Conservation (phyloP, 2,329 filamentous ascomycete species). For the Pseudopithomyces chartarum region DNA sequence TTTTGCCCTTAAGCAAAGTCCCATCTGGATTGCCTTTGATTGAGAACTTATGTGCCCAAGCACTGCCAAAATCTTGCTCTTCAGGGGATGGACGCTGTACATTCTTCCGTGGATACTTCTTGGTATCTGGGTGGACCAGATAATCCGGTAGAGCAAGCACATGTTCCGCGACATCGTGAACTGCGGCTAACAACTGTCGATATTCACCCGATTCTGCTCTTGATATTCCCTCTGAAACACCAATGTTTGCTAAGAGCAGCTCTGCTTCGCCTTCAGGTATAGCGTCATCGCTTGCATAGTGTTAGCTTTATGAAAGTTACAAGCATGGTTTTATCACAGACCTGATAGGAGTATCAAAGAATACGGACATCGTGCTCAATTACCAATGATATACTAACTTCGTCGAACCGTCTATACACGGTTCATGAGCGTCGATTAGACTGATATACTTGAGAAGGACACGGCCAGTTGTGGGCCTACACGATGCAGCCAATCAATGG, state of each 20-base stretch:
- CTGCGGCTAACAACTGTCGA: slow-evolving; percentile 54
- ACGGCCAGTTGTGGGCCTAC: not conserved
- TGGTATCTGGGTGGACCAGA: slow-evolving; percentile 48
- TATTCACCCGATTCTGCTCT: slow-evolving; percentile 52
- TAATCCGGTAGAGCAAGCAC: slow-evolving; percentile 55
- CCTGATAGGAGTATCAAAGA: slow-evolving; percentile 34
- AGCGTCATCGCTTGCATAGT: slow-evolving; percentile 23
- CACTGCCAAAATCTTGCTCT: slow-evolving; percentile 49
- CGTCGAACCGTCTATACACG: no score
- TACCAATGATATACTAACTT: not conserved
- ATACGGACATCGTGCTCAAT: slow-evolving; percentile 28
- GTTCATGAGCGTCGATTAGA: not conserved
- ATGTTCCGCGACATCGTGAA: slow-evolving; percentile 57
- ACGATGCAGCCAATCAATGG: slow-evolving; percentile 11
- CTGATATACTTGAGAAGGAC: not conserved
- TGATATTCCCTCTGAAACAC: slow-evolving; percentile 35
- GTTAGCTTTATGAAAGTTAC: slow-evolving; percentile 1
- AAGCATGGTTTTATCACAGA: slow-evolving; percentile 4
- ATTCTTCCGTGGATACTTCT: slow-evolving; percentile 52
- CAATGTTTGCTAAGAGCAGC: slow-evolving; percentile 24
- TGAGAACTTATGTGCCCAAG: slow-evolving; percentile 58
- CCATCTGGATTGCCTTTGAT: slow-evolving; percentile 44
- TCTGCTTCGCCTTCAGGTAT: slow-evolving; percentile 31
- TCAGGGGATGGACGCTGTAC: slow-evolving; percentile 45
- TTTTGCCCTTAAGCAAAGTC: slow-evolving; percentile 44